phyloP scores from a whole-genome alignment of 1,284 basidiomycete genomes.

The Salmacisia buchloeana region DNA sequence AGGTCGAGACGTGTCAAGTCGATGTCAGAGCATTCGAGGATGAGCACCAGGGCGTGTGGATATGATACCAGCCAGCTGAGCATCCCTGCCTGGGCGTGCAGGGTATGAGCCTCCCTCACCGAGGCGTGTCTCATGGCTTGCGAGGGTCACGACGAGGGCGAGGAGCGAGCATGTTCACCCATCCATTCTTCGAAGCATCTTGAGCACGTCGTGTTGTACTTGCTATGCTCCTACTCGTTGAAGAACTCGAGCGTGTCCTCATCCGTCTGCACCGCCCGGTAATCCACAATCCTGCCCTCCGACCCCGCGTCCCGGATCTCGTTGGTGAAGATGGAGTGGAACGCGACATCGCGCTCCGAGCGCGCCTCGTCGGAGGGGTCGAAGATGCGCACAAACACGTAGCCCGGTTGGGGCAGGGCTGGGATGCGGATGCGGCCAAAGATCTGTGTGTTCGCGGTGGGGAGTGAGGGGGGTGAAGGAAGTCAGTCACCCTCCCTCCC shows the following conservation, averaged over 20 bases:
- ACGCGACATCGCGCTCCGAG: constrained; percentile 1
- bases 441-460: neutral
- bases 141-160: too few relatives aligned
- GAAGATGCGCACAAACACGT: constrained; percentile 10
- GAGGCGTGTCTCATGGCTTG: too few relatives aligned
- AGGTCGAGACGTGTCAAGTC: neutral
- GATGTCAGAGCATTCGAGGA: too few relatives aligned
- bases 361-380: constrained; percentile 10
- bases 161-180: too few relatives aligned
- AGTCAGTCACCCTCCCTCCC: neutral
- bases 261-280: constrained; percentile 6
- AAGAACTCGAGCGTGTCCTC: constrained; percentile 11
- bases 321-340: constrained; percentile 11
- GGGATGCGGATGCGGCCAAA: constrained; percentile 12
- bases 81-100: too few relatives aligned
- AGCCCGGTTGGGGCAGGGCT: neutral
- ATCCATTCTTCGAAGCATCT: too few relatives aligned
- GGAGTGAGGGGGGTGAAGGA: neutral
- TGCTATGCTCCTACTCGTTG: too few relatives aligned
- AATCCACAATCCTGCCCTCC: constrained; percentile 2
- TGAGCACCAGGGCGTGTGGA: too few relatives aligned
- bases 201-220: too few relatives aligned
- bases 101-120: too few relatives aligned
- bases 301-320: neutral
- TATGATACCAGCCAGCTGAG: too few relatives aligned